Conservation (phyloP, 1,139 yeast genomes). For the Taiozyma sp. region DNA sequence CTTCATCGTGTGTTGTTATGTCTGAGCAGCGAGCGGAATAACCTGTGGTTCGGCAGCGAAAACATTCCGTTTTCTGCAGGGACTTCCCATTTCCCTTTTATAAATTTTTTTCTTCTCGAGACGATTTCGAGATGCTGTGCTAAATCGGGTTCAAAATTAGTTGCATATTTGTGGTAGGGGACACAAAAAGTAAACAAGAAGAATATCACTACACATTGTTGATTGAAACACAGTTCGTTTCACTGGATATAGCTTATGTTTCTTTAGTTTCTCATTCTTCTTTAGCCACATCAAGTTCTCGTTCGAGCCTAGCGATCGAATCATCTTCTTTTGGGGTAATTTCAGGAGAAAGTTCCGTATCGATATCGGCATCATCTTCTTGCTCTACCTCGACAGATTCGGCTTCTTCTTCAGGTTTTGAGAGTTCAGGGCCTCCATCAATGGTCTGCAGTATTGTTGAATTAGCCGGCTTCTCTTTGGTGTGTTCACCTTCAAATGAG, state of each 20-base stretch:
- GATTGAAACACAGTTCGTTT: background rate
- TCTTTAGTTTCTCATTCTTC: too few relatives aligned
- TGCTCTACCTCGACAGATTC: background rate
- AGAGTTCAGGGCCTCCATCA: background rate
- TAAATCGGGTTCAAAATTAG: background rate
- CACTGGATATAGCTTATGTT: too few relatives aligned
- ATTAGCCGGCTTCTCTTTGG: background rate
- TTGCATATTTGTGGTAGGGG: background rate
- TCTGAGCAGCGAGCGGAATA: too few relatives aligned
- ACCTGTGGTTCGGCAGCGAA: too few relatives aligned
- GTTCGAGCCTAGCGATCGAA: background rate
- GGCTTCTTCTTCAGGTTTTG: background rate
- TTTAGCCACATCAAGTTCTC: background rate
- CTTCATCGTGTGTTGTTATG: slow-evolving; percentile 9
- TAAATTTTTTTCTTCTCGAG: background rate
- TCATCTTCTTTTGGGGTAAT: background rate
- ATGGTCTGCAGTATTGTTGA: background rate
- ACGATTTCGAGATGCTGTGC: background rate
- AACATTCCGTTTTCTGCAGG: background rate
- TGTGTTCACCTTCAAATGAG: background rate
- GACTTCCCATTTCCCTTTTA: background rate
- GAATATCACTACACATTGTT: background rate
- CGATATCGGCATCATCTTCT: background rate
- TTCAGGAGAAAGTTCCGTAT: background rate
- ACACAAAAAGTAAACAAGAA: background rate